A percentile compares a stretch with the other conserved stretches of the same genome.
phyloP scores from a whole-genome alignment of 2,329 filamentous ascomycete genomes.

The Dothistroma septosporum region DNA sequence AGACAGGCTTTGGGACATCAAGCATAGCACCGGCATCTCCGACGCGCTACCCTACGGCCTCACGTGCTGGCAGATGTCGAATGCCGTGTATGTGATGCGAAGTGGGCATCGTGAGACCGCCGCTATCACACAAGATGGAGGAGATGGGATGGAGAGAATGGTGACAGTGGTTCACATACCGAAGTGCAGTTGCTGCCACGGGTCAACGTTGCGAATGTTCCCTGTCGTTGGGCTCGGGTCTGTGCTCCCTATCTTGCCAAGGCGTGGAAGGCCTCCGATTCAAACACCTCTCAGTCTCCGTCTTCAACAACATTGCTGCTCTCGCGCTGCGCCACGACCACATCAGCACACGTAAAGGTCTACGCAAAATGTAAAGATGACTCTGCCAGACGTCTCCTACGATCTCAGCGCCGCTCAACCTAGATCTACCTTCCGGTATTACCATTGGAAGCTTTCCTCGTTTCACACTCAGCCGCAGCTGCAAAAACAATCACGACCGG shows the following conservation, averaged over 20 bases:
- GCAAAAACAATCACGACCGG: neutral
- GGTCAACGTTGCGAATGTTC: neutral
- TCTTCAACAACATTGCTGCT: neutral
- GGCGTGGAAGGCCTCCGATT: neutral
- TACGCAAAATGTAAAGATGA: neutral
- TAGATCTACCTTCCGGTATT: neutral
- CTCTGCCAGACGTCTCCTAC: neutral
- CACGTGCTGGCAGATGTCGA: neutral
- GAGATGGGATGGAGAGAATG: neutral
- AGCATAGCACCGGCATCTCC: neutral
- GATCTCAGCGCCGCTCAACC: neutral
- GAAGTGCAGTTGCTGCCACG: neutral
- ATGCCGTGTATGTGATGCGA: neutral
- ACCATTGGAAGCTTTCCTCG: neutral
- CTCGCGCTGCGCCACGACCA: neutral
- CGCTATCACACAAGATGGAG: neutral
- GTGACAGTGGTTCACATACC: neutral
- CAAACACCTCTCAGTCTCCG: neutral
- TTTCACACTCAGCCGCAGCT: conserved; percentile 7
- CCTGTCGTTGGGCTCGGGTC: neutral
- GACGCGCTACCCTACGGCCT: neutral
- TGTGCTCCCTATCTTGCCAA: neutral
- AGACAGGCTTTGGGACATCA: neutral
- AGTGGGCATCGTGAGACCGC: neutral
- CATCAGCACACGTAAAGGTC: neutral